Evolutionary conservation across 164 flowering plant species (phyloP), one percentile per base, ranked within the genome.

Genomic region (Annona cherimola): DNA sequence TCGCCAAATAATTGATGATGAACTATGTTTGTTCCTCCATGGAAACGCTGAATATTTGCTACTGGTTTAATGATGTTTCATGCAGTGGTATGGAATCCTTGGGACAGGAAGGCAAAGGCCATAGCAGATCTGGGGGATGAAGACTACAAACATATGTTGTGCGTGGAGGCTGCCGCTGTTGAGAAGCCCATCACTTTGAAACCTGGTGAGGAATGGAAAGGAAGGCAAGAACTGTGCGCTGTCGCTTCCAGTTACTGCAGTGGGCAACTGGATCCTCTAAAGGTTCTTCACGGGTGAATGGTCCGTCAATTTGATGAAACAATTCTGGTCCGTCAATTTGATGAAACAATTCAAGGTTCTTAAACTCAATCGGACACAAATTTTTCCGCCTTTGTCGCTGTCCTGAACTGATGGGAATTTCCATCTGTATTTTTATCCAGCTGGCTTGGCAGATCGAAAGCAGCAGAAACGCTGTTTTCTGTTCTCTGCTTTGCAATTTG

Each of bases 171-270:
- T 72, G 94, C 92, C 66, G 86, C 86, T 65, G 76, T 88, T 46
- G 94, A 90, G 69, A 90, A 84, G 54, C 84, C 87, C 50, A 82
- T 90, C 74, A 88, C 90, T 26, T 74, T 90, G 78, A 90, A 88
- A 76, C 94, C 94, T 66, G 92, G 94, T n/a, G 94, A 90, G 74
- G 94, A 90, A 79, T 90, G 94, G 92, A 88, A 45, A 79, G 92
- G 94, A 74, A 85, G 91, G 71, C 86, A 70, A 73, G 90, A 89
- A 69, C 83, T 89, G 6, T 88, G 90, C 57, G 85, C 88, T 41
- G 94, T 89, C 71, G 89, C 91, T 65, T 89, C 94, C 35, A 87
- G 94, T 80, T 89, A 89, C 69, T 84, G 83, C 68, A 89, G 91
- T 62, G 94, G 91, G 55, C 94, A 89, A 76, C 83, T 89, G 74